Base-by-base conservation (phyloP, 306 rosid species). In the Glycine latifolia region DNA sequence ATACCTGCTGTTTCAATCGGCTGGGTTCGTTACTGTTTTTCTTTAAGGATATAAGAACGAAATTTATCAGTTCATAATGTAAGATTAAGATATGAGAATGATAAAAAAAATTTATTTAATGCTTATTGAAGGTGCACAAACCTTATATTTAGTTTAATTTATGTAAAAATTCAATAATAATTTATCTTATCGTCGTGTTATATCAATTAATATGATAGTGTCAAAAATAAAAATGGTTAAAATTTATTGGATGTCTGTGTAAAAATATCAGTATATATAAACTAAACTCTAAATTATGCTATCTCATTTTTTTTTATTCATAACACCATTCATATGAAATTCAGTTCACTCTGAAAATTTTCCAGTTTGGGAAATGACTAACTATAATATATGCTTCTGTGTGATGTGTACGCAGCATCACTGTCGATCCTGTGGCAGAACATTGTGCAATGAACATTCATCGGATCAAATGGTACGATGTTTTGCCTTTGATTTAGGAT, bases 391-490 rank as follows among this genome's bases (percentile, higher is more conserved):
- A 53, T 69, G 46, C 68, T 68, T 59, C 0, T 81, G 12, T 65
- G 20, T 49, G 59, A 77, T 79, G 62, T 26, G 50, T 85, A 47
- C 88, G 94, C 92, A 96, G 98, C 97, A 92, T 86, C 99, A 96
- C 81, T 96, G 99, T 83, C 91, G 99, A 44, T 81, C 90, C 76
- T 94, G 99, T 70, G 99, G 98, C 83, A 90, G 95, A 87, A 94
- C 99, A 15, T 79, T 96, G 88, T 96, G 99, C 83, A 82, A 70
- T 54, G 99, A 96, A 75, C 99, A 96, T 81, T 96, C 99, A 14
- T 82, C 98, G 13, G 62, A 83, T 87, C 99, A 96, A 87, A 87
- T 85, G 94, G 99, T 96, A 79, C 0, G 6, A 0, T 56, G 13
- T 60, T 77, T 81, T 15, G 53, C 16, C 52, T 7, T 43, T 20